A percentile compares a stretch with the other conserved stretches of the same genome.
Evolutionary conservation across 2,329 filamentous ascomycete genomes (phyloP).

Genomic region (Sporothrix luriei): DNA sequence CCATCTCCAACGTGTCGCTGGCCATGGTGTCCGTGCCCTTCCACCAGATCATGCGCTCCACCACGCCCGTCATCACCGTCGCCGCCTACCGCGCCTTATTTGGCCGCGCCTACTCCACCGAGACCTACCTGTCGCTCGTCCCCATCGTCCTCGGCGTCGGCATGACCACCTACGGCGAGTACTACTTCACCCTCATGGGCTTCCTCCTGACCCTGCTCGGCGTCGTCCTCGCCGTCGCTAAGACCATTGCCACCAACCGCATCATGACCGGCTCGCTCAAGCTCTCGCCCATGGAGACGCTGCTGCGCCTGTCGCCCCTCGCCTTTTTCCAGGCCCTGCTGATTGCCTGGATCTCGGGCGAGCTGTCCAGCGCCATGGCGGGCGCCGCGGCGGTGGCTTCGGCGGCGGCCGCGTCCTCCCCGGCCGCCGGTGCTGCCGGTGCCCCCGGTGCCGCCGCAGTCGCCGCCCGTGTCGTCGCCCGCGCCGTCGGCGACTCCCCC

Average conservation of each 20-base stretch:
- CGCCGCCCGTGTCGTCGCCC: neutral
- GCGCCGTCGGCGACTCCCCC: neutral
- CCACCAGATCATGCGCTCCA: slow-evolving; percentile 64
- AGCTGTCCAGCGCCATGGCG: slow-evolving; percentile 46
- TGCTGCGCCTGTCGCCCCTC: slow-evolving; percentile 65
- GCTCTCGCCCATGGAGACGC: slow-evolving; percentile 61
- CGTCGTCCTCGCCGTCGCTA: slow-evolving; percentile 57
- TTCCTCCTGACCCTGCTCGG: slow-evolving; percentile 58
- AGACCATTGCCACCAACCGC: slow-evolving; percentile 65
- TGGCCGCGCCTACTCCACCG: slow-evolving; percentile 56
- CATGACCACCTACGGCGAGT: slow-evolving; percentile 63
- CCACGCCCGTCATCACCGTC: slow-evolving; percentile 63
- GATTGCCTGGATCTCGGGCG: slow-evolving; percentile 57
- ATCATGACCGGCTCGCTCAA: slow-evolving; percentile 64
- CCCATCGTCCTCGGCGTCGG: slow-evolving; percentile 63
- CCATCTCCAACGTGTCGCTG: slow-evolving; percentile 37
- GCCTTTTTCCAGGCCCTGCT: slow-evolving; percentile 59
- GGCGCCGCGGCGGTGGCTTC: neutral
- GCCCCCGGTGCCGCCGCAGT: neutral
- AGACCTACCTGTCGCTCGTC: slow-evolving; percentile 61
- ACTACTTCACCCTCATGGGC: slow-evolving; percentile 61
- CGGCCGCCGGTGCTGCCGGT: neutral
- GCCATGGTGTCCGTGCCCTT: slow-evolving; percentile 57
- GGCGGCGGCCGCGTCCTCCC: neutral
- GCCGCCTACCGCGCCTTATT: slow-evolving; percentile 61